These are phyloP conservation scores for Coemansia sp. DNA, from an alignment of 192 early-diverging fungal species.

Conservation along the genomic window DNA sequence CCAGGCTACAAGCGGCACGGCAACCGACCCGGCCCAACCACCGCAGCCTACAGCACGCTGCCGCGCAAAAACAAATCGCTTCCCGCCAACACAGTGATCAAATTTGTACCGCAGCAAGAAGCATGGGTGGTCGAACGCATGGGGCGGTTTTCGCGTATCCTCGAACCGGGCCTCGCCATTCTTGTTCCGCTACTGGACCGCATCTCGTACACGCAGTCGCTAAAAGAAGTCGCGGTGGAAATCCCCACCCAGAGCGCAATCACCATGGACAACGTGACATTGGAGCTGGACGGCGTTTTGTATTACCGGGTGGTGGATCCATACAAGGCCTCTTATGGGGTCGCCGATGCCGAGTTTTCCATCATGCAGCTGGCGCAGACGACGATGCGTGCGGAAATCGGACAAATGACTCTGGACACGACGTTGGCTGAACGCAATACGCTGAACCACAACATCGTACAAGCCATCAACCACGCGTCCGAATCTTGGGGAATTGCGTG, in stretches of 20 bases:
- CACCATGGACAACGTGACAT: conserved; percentile 96
- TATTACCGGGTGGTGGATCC: conserved; percentile 93
- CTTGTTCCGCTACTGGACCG: conserved; percentile 86
- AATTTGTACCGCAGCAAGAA: conserved; percentile 98
- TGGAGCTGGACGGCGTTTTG: conserved; percentile 94
- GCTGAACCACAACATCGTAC: conserved; percentile 91
- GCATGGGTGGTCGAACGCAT: conserved; percentile 98
- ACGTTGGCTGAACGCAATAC: conserved; percentile 92
- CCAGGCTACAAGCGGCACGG: background rate
- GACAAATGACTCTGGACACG: conserved; percentile 94
- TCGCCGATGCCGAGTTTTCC: conserved; percentile 93
- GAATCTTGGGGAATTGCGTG: conserved; percentile 96
- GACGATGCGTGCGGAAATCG: conserved; percentile 98
- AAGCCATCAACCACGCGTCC: conserved; percentile 90
- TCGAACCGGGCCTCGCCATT: conserved; percentile 90
- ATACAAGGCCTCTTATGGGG: conserved; percentile 92
- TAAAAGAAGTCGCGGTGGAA: conserved; percentile 94
- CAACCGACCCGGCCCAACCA: background rate
- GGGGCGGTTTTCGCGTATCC: conserved; percentile 80
- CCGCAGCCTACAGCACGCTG: background rate
- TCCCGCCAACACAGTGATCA: conserved; percentile 64
- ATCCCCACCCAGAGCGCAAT: conserved; percentile 88
- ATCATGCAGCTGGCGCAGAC: conserved; percentile 97
- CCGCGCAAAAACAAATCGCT: conserved; percentile 7
- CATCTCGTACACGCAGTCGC: conserved; percentile 88